Base-by-base conservation (phyloP, 805 yeast species). In the Ogataea philodendri region DNA sequence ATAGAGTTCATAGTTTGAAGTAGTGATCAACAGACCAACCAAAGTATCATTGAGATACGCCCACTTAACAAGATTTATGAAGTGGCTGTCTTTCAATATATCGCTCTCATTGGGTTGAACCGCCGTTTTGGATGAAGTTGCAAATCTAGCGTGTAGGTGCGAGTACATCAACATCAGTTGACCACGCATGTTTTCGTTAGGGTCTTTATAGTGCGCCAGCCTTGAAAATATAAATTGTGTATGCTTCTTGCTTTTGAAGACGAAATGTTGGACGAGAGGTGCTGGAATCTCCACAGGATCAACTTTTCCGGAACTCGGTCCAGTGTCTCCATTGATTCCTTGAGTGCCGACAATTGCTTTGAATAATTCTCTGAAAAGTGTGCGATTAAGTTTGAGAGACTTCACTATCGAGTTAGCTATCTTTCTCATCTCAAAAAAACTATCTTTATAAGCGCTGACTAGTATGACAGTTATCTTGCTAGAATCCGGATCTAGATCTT, bases 391-490 rank as follows among this genome's bases (percentile, higher is more conserved):
- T 7, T 55, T 54, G 21, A 80, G 45, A 7, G 62, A 60, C 9
- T 55, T 56, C 13, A 81, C 58, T 10, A 88, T 70, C 19, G 66
- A 64, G 21, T 69, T 64, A 1, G 84, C 76, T 3, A 78, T 68
- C 20, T 71, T 69, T 42, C 85, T 77, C 70, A 90, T 72, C 37
- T 79, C 81, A 55, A 74, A 86, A 52, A 90, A 90, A 2, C 87
- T 69, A 50, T 84, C 84, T 54, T 82, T 84, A 56, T 79, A 86
- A 1, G 88, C 81, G 39, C 83, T 74, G 5, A 75, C 63, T n/a
- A 74, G 41, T 3, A 74, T 68, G 14, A 74, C 48, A 1, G 70
- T 67, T 3, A 72, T 48, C 35, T 59, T 62, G 9, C 58, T 49
- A 1, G 49, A 45, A 24, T 55, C 58, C 4, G 49, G 51, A 17